Base-by-base conservation (phyloP, 306 rosid genomes). In the Ceratonia siliqua region DNA sequence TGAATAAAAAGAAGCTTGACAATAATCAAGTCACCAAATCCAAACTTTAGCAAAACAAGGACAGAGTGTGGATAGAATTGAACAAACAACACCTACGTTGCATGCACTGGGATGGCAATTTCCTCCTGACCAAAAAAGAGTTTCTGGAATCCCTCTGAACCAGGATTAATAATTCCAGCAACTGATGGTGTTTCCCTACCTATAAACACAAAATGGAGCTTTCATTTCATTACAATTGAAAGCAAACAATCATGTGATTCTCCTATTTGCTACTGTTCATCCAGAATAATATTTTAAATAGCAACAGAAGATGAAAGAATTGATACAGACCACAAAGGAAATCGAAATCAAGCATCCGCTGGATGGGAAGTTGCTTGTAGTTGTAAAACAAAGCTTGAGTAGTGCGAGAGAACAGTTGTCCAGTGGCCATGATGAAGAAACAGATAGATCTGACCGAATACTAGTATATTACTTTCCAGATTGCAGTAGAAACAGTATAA, bases 321-420 rank as follows among this genome's bases (percentile, higher is more conserved):
- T 1, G 63, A 52, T 38, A 75, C 92, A 36, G 64, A 92, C 98
- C 94, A 4, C 98, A 92, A 72, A 92, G 94, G 79, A 90, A 90
- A 86, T 92, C 98, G 72, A 92, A 92, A 85, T 92, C 98, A 49
- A 92, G 96, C 94, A 92, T 92, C 85, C 96, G 91, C 82, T 92
- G 98, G 78, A 92, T 76, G 24, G 98, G 96, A 52, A 92, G 90
- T 62, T 92, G 98, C 85, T 90, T 92, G 82, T 90, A 90, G 81
- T 90, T 92, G 85, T 92, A 92, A 82, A 90, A 92, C 79, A 92
- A 79, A 42, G 96, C 92, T 72, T 90, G 94, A 13, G 98, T 88
- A 2, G 89, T 84, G 59, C 86, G 88, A n/a, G 96, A 90, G 79
- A 92, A 90, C 41, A 92, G 89, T 80, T 92, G 96, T 75, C 98